These are phyloP conservation scores for Lupinus albus DNA, from an alignment of 306 rosid genomes.

Conservation along the genomic window DNA sequence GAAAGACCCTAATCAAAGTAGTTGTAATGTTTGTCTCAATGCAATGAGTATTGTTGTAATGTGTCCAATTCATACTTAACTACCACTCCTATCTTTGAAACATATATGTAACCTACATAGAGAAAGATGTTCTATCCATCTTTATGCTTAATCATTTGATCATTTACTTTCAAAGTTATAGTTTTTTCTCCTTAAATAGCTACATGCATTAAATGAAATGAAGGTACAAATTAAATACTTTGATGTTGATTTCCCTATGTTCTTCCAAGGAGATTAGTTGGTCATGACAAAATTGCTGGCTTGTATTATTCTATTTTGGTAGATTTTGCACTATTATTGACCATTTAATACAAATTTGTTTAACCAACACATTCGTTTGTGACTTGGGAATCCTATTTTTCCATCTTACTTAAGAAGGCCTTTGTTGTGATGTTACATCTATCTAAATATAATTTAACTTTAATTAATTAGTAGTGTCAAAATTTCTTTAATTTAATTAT, in stretches of 20 bases:
- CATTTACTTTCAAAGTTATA: constrained; percentile 10
- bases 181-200: constrained; percentile 3
- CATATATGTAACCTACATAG: constrained; percentile 62
- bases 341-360: neutral
- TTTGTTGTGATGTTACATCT: neutral
- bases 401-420: neutral
- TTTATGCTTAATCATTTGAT: neutral
- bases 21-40: constrained; percentile 73
- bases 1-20: constrained; percentile 22
- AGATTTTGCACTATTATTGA: neutral
- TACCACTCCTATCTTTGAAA: constrained; percentile 65
- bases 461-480: too few relatives aligned
- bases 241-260: neutral
- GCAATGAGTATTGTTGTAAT: constrained; percentile 51
- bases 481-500: too few relatives aligned
- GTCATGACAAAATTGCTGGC: neutral
- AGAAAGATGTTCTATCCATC: constrained; percentile 74
- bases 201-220: constrained; percentile 21
- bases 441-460: neutral
- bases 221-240: neutral
- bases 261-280: neutral
- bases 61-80: constrained; percentile 65
- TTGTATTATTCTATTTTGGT: neutral
- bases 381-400: neutral
- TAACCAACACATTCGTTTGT: neutral